Base-by-base conservation (phyloP, 805 yeast genomes). In the Wickerhamiella sorbophila region DNA sequence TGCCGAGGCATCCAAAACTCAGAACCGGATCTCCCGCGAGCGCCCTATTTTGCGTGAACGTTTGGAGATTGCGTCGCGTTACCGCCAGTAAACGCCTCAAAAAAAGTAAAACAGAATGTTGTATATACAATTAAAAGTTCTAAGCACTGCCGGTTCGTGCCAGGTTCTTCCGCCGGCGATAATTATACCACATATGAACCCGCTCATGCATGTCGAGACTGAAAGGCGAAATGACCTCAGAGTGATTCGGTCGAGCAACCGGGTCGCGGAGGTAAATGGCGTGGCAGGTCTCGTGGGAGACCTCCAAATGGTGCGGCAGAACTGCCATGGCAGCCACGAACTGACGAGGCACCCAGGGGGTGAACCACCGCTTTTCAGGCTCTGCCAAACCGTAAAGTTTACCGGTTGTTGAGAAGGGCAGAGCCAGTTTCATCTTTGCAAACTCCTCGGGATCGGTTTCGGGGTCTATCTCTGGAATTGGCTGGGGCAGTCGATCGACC, bases 241-340 rank as follows among this genome's bases (percentile, higher is more conserved):
- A 81, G 57, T 83, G 87, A 44, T 95, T 96, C 5, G 96, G 95
- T 60, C 96, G 75, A 12, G 96, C 94, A 39, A 91, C 86, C 14
- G 98, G 98, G 60, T 91, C 94, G 63, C 96, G 79, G 60, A 91
- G 64, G 62, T 88, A 91, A n/a, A 91, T 81, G 4, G 95, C 96
- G 60, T 87, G 95, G 59, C 97, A 88, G 4, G 96, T 85, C 48
- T 74, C 72, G 61, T 83, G 88, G 18, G 94, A 82, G 36, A 91
- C 66, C 64, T 91, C 97, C 42, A 91, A 66, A 62, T 91, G 97
- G 48, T 82, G 78, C 22, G 98, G 98, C 54, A 84, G 70, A 45
- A 91, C 73, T 10, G 96, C 91, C 62, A 86, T 83, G 37, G 94
- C 93, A 2, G 94, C 87, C 48, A 91, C 64, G 63, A 88, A 91